Evolutionary conservation across 345 rosid genomes (phyloP), one percentile per base, ranked within the genome.

Genomic region (Brassica incana): DNA sequence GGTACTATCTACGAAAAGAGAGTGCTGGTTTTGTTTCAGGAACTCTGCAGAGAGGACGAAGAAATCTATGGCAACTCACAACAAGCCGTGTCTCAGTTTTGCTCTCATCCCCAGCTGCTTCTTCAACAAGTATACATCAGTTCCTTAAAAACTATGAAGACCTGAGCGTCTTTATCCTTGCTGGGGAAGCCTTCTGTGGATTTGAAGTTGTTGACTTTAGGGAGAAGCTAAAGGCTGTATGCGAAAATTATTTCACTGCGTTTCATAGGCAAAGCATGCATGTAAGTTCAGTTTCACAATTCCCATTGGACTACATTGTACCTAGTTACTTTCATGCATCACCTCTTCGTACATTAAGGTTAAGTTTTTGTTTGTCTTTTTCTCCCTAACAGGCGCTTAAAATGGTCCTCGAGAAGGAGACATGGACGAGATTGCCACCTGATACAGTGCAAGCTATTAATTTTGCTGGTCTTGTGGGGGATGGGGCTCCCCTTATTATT

Each of bases 131-230:
- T 88, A 92, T 92, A 82, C 98, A 93, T 80, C 98, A 96, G 82
- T 96, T 92, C 85, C 88, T 96, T 83, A 93, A 91, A 84, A 90
- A 86, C 80, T 92, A 93, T 70, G 98, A 96, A 81, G 99, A 93
- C 79, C 81, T 96, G 78, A 90, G 75, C 84, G 77, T 86, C 83
- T 96, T 96, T 77, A 88, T 93, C 80, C 87, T 96, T 83, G 92
- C 97, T 23, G 99, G 98, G 85, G 98, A 96, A 89, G 94, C 97
- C 45, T 96, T 93, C 81, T 93, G 98, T 82, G 98, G 98, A 69
- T 72, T 88, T 81, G 94, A 92, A 85, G 98, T 94, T 30, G 83
- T 84, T 86, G 99, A 96, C 65, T 93, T 96, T 86, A 88, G 97
- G 85, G 90, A 90, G 83, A 93, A 93, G 83, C 77, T 96, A 88